phyloP scores from a whole-genome alignment of 148 eudicot species.

The Tetragonia tetragonoides region DNA sequence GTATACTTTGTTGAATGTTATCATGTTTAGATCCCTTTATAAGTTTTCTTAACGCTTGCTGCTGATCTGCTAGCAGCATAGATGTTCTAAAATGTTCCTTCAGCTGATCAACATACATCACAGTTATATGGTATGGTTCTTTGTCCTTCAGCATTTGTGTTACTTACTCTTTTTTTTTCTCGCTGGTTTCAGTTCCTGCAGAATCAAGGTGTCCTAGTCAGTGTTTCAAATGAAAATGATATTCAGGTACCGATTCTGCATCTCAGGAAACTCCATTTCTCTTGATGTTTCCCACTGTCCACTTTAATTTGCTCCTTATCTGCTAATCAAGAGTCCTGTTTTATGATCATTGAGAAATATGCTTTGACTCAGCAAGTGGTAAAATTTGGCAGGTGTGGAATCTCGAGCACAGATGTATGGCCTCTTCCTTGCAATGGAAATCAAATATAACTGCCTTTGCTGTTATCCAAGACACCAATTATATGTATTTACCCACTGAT shows the following conservation, averaged over 20 bases:
- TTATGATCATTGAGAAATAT: background rate
- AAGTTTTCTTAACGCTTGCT: too few species aligned
- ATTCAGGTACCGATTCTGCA: constrained; percentile 58
- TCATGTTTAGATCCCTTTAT: background rate
- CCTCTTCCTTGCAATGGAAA: constrained; percentile 70
- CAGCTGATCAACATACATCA: background rate
- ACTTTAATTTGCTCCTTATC: background rate
- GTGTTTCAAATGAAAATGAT: constrained; percentile 81
- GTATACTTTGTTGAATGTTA: background rate
- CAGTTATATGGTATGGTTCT: background rate
- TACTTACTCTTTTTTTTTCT: constrained; percentile 6
- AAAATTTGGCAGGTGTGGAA: constrained; percentile 79
- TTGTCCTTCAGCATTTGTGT: constrained; percentile 9
- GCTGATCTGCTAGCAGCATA: too few species aligned
- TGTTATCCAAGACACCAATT: constrained; percentile 64
- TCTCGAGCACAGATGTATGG: constrained; percentile 66
- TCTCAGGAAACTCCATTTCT: background rate
- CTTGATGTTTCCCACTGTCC: background rate
- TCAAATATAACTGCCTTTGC: constrained; percentile 88
- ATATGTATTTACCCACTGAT: constrained; percentile 50
- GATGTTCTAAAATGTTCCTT: too few species aligned
- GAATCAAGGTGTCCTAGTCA: constrained; percentile 84
- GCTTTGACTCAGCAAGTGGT: constrained; percentile 12
- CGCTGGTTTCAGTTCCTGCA: constrained; percentile 63
- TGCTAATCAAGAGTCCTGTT: background rate